phyloP scores from a whole-genome alignment of 805 yeast species.

The Pichia pseudocactophila region DNA sequence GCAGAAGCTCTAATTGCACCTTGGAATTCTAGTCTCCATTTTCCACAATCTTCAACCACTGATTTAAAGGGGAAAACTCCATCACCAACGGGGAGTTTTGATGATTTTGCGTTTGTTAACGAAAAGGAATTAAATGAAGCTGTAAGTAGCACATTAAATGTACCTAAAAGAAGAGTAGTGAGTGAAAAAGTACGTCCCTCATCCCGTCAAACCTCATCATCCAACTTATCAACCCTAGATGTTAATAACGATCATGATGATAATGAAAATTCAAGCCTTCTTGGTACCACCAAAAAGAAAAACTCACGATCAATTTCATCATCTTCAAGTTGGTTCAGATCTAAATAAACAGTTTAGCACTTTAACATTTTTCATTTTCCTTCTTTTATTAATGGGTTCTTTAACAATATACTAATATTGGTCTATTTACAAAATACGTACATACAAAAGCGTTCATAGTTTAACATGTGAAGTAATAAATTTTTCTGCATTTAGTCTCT shows the following conservation, averaged over 20 bases:
- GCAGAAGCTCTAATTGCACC: conserved; percentile 6
- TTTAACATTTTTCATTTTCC: too few species aligned
- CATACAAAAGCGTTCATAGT: neutral
- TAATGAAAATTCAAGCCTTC: conserved; percentile 1
- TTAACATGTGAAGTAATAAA: conserved; percentile 24
- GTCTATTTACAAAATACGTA: neutral
- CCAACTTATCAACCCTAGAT: neutral
- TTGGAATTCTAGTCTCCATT: neutral
- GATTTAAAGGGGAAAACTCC: neutral
- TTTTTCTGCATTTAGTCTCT: conserved; percentile 23
- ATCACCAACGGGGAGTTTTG: conserved; percentile 13
- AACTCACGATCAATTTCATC: conserved; percentile 2
- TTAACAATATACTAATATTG: neutral
- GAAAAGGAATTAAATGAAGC: conserved; percentile 19
- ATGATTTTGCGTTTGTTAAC: conserved; percentile 41
- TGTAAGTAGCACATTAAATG: neutral
- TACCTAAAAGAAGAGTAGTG: neutral
- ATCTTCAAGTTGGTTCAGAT: conserved; percentile 8
- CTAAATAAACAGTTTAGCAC: neutral
- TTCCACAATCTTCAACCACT: neutral
- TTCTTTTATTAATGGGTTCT: neutral
- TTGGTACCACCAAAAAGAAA: conserved; percentile 1
- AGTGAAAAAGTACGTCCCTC: neutral
- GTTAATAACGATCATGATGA: neutral
- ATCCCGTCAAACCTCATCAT: neutral